Evolutionary conservation across 1,139 yeast genomes (phyloP).

Genomic region (Yamadazyma atlantica): DNA sequence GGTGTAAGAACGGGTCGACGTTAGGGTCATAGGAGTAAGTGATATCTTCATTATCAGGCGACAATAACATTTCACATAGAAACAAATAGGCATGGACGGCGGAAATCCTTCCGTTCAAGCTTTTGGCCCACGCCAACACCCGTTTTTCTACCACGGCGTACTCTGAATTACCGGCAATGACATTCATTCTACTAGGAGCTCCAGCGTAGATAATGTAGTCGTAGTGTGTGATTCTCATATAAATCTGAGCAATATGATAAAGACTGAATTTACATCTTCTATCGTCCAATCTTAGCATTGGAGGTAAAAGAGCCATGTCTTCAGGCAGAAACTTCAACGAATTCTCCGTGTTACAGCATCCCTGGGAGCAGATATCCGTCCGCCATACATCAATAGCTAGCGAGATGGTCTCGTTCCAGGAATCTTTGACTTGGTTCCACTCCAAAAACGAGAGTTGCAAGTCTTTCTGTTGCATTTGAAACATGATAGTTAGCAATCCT

Average conservation of each 20-base stretch:
- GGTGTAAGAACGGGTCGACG: constrained; percentile 52
- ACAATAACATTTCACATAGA: constrained; percentile 56
- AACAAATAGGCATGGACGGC: constrained; percentile 60
- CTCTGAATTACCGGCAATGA: constrained; percentile 53
- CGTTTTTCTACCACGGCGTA: constrained; percentile 48
- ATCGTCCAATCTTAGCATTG: constrained; percentile 23
- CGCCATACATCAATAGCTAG: constrained; percentile 64
- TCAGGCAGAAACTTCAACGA: constrained; percentile 9
- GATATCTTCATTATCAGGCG: constrained; percentile 36
- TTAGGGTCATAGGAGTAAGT: constrained; percentile 43
- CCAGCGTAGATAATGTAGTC: constrained; percentile 76
- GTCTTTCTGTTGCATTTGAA: constrained; percentile 72
- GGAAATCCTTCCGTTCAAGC: constrained; percentile 26
- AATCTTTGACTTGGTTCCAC: constrained; percentile 33
- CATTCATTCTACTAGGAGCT: constrained; percentile 76
- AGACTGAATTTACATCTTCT: constrained; percentile 51
- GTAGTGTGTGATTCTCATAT: constrained; percentile 62
- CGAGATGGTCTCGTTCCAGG: constrained; percentile 64
- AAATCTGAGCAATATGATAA: constrained; percentile 69
- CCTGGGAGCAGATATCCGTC: constrained; percentile 27
- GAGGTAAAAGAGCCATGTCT: constrained; percentile 17
- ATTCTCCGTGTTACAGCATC: constrained; percentile 30
- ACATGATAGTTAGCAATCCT: constrained; percentile 65
- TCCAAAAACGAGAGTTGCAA: constrained; percentile 44
- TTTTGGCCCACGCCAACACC: constrained; percentile 46